A percentile compares a stretch with the other conserved stretches of the same genome.
phyloP scores from a whole-genome alignment of 73 alveolate genomes.

The Diophrys appendiculata region DNA sequence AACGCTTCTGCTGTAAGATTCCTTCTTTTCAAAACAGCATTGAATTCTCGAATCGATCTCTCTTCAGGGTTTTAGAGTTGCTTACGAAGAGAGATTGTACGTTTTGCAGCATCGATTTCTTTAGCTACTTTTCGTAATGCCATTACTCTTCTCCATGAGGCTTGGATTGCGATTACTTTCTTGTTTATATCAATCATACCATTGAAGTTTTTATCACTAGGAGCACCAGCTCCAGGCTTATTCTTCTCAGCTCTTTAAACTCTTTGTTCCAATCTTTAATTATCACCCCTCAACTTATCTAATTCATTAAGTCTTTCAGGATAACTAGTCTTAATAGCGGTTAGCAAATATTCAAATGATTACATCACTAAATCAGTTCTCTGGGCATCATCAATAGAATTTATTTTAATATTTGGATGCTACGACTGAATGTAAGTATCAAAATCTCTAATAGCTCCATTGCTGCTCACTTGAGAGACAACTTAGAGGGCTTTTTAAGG shows the following conservation, averaged over 20 bases:
- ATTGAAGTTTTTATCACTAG: not conserved
- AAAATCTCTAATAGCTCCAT: not conserved
- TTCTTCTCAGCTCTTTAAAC: not conserved
- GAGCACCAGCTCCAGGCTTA: not conserved
- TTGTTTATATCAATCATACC: not conserved
- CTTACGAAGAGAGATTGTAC: constrained; percentile 2
- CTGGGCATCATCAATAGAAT: not conserved
- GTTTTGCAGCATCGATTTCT: constrained; percentile 7
- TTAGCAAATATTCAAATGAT: not conserved
- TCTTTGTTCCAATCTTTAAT: not conserved
- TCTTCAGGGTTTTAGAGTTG: constrained; percentile 28
- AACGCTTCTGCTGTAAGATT: constrained; percentile 59
- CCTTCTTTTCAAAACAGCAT: constrained; percentile 14
- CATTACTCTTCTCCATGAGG: constrained; percentile 37
- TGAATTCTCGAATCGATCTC: constrained; percentile 29
- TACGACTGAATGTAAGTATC: not conserved
- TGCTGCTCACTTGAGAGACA: not conserved
- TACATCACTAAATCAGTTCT: not conserved
- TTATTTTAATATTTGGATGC: not conserved
- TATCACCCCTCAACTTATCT: not conserved
- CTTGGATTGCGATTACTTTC: constrained; percentile 21
- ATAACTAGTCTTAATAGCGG: not conserved
- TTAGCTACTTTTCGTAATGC: constrained; percentile 34
- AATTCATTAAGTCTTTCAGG: not conserved
- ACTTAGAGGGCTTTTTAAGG: not conserved